These are phyloP conservation scores for Schizochytrium sp. DNA, from an alignment of 108 stramenopile genomes.

Conservation along the genomic window DNA sequence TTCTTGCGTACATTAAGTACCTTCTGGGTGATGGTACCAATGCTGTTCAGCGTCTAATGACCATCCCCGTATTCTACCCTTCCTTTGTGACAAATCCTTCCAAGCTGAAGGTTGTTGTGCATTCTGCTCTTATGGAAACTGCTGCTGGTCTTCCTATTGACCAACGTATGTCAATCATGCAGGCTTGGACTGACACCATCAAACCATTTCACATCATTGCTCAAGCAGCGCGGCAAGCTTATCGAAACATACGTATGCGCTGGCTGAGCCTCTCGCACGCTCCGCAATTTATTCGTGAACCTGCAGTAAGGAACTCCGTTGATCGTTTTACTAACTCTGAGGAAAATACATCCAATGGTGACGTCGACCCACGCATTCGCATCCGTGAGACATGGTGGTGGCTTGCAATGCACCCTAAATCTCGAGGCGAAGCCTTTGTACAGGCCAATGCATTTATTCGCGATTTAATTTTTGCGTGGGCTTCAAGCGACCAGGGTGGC, in stretches of 20 bases:
- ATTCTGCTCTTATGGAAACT: background rate
- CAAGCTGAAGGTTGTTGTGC: background rate
- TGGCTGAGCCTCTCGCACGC: background rate
- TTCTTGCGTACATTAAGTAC: background rate
- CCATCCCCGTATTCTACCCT: constrained; percentile 25
- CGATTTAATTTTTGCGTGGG: constrained; percentile 20
- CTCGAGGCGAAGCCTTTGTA: background rate
- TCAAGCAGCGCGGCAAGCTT: background rate
- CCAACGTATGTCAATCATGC: background rate
- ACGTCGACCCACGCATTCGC: background rate
- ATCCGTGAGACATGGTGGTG: background rate
- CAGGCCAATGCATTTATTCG: constrained; percentile 45
- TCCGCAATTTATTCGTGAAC: background rate
- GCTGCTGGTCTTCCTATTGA: background rate
- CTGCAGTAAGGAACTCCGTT: background rate
- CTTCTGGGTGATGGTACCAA: background rate
- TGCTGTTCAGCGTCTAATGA: background rate
- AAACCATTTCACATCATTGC: background rate
- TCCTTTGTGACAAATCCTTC: background rate
- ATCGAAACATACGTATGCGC: background rate
- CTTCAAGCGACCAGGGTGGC: background rate
- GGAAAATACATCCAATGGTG: background rate
- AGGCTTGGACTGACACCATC: background rate
- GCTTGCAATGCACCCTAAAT: constrained; percentile 11
- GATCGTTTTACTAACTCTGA: background rate